Base-by-base conservation (phyloP, 78 protist species). In the Speleostelium caveatum region DNA sequence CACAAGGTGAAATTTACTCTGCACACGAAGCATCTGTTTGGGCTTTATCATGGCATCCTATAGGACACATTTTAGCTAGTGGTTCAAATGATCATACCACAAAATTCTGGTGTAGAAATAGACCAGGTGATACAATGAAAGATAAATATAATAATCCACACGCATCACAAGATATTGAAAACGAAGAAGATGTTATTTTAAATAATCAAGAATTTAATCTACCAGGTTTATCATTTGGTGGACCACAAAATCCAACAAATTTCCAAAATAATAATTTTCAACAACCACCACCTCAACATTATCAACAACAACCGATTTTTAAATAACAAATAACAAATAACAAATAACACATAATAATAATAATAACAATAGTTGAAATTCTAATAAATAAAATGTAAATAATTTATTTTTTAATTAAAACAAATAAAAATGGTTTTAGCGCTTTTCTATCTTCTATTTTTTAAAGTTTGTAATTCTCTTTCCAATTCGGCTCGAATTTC, bases 31-130 rank as follows among this genome's bases (percentile, higher is more conserved):
- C 53, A 22, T 41, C 87, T 59, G 94, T 98, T 41, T 95, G 96
- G 96, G 63, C 62, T 4, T 67, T 98, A 12, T 95, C 92, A 26
- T 98, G 98, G 98, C 99, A 98, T 63, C 99, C 99, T 22, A 63
- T 97, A 38, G 99, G 99, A 6, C 98, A 97, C 73, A 78, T 97
- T 22, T 58, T 98, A 30, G 80, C 89, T 28, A 67, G 95, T 39
- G 95, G 93, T 41, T 60, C 94, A 24, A 88, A 95, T 42, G 99
- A 97, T 75, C 72, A 62, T 61, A 39, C 95, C 16, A 67, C 93
- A 36, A 98, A 97, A 77, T 97, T 98, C 49, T 97, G 98, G 98
- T 30, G 79, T 45, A 62, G 97, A 36, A 89, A 76, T 39, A 39
- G 95, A 42, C 96, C 96, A n/a, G 96, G 93, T 32, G 95, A 92